Conservation (phyloP, 1,284 basidiomycete species). For the Meira nashicola region DNA sequence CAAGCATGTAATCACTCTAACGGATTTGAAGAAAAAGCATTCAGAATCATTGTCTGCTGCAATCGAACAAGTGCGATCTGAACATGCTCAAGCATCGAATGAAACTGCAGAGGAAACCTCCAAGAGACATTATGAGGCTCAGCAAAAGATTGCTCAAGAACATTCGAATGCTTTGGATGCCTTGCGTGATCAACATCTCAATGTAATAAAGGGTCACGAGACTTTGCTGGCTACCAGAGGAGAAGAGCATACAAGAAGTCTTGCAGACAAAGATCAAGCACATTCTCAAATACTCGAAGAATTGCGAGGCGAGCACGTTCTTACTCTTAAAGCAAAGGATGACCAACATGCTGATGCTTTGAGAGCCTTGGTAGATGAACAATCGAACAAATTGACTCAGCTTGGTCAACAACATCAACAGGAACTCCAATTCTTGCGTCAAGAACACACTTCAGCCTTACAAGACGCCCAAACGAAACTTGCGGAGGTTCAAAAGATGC, state of each 20-base stretch:
- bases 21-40: constrained; percentile 10
- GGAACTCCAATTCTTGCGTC: constrained; percentile 1
- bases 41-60: constrained; percentile 3
- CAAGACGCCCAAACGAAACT: constrained; percentile 12
- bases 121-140: not conserved
- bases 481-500: constrained; percentile 8
- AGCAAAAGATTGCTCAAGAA: constrained; percentile 1
- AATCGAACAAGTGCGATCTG: not conserved
- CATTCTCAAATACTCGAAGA: not conserved
- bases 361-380: constrained; percentile 19
- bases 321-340: not conserved
- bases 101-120: constrained; percentile 1
- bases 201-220: not conserved
- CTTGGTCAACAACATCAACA: constrained; percentile 6
- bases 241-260: not conserved
- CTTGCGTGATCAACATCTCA: not conserved
- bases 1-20: not conserved
- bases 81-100: not conserved
- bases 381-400: constrained; percentile 16
- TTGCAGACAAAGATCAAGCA: not conserved
- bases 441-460: constrained; percentile 10
- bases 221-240: not conserved
- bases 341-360: constrained; percentile 21
- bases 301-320: not conserved
- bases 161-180: not conserved